Percentiles rank a stretch among this genome's conserved stretches.
Evolutionary conservation across 176 grass and related monocot genomes (phyloP).

Genomic region (Areca catechu): DNA sequence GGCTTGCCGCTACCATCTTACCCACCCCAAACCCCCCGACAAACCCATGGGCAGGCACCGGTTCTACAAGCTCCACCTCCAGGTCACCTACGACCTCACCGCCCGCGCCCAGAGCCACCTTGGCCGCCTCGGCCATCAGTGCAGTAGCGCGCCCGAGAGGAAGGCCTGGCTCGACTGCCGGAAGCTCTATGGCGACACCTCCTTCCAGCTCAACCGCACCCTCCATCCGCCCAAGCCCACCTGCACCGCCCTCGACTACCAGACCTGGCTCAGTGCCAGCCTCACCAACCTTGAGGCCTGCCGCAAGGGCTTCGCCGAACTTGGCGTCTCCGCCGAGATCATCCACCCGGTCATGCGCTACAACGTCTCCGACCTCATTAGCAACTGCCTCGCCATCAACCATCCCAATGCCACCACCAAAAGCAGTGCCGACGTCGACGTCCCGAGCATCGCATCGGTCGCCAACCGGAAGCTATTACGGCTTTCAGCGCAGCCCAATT

Average conservation of each 20-base stretch:
- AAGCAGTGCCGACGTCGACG: neutral
- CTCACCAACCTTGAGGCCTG: slow-evolving; percentile 37
- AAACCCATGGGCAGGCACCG: slow-evolving; percentile 10
- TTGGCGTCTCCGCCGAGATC: slow-evolving; percentile 17
- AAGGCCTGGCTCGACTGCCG: slow-evolving; percentile 33
- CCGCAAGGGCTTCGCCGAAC: slow-evolving; percentile 25
- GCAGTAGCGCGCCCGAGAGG: slow-evolving; percentile 12
- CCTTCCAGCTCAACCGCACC: slow-evolving; percentile 34
- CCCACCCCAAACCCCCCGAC: neutral
- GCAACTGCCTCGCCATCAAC: slow-evolving; percentile 46
- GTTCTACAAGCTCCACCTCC: slow-evolving; percentile 25
- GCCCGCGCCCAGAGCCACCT: slow-evolving; percentile 26
- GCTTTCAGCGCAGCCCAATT: neutral
- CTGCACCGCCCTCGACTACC: slow-evolving; percentile 22
- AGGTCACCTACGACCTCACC: slow-evolving; percentile 16
- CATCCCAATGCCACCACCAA: neutral
- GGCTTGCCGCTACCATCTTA: slow-evolving; percentile 26
- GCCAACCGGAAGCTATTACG: slow-evolving; percentile 11
- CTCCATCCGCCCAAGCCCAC: neutral
- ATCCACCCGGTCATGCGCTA: slow-evolving; percentile 24
- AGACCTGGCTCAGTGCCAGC: slow-evolving; percentile 41
- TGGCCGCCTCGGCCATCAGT: slow-evolving; percentile 5
- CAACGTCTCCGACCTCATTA: slow-evolving; percentile 40
- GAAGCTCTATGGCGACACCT: slow-evolving; percentile 32
- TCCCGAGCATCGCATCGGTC: slow-evolving; percentile 10